Base-by-base conservation (phyloP, 169 alveolate species). In the Plasmodium relictum region DNA sequence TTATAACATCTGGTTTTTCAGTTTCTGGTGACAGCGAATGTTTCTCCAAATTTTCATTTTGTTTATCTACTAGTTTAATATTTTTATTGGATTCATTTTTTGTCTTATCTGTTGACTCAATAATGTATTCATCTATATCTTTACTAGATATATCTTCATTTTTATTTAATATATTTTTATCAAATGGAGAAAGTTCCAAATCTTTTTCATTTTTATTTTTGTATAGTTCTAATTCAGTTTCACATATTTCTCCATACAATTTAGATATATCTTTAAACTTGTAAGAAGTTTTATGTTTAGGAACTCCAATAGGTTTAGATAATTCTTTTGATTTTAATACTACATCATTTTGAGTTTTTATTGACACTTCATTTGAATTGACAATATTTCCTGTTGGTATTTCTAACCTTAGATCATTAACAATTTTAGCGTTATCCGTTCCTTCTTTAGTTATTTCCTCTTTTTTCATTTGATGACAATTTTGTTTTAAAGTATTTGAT, bases 1-100 rank as follows among this genome's bases (percentile, higher is more conserved):
- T 80, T 61, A 80, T 71, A 52, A 80, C 59, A 52, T 66, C 71
- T 39, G 90, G 31, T 65, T 80, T 80, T 80, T 80, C 90, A 26
- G 14, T 80, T 54, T 80, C 73, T 52, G 22, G 50, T 24, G 63
- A 80, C 39, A 31, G 6, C 66, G 80, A 5, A 45, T 0, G 9
- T n/a, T 42, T 24, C 42, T 73, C 73, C 18, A 0, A 12, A 7
- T 4, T 73, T 58, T 73, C 73, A 22, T 73, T 73, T 73, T 18
- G 42, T 26, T 68, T 65, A 44, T 56, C 18, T 18, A 18, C 22
- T 52, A 68, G 39, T 42, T 61, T 80, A n/a, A 41, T 61, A 26
- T 45, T 56, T 59, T 80, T 58, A 48, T 31, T 52, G 3, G 63
- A 10, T 22, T 61, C 42, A 16, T 50, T 44, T 37, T 45, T 62